These are phyloP conservation scores for Cytospora chrysosperma DNA, from an alignment of 2,329 filamentous ascomycete genomes.

Conservation along the genomic window DNA sequence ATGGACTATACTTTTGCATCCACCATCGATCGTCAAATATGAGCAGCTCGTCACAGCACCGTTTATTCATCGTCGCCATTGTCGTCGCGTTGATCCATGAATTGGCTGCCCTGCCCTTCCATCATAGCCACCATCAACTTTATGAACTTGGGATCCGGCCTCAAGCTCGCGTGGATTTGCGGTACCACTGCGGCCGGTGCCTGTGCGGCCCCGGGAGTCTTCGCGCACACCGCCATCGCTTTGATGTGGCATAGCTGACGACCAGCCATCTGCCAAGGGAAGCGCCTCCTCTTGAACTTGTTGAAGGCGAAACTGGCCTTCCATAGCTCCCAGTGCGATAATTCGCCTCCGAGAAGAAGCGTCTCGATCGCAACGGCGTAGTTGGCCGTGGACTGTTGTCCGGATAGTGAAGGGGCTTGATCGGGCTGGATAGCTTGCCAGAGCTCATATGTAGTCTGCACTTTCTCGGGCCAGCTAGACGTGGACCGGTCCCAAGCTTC, in stretches of 20 bases:
- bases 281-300: slow-evolving; percentile 29
- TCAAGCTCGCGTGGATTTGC: slow-evolving; percentile 36
- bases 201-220: slow-evolving; percentile 22
- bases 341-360: slow-evolving; percentile 31
- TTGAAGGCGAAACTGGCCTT: slow-evolving; percentile 51
- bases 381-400: slow-evolving; percentile 14
- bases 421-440: slow-evolving; percentile 46
- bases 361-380: slow-evolving; percentile 31
- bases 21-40: not conserved
- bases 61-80: slow-evolving; percentile 16
- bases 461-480: slow-evolving; percentile 29
- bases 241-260: slow-evolving; percentile 51
- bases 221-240: slow-evolving; percentile 29
- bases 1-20: not conserved
- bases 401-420: slow-evolving; percentile 5
- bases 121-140: slow-evolving; percentile 24
- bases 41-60: not conserved
- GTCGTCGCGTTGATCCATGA: slow-evolving; percentile 20
- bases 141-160: slow-evolving; percentile 36
- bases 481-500: slow-evolving; percentile 35
- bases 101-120: slow-evolving; percentile 14
- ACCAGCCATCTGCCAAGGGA: slow-evolving; percentile 50
- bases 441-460: slow-evolving; percentile 38
- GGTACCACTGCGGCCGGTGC: slow-evolving; percentile 36
- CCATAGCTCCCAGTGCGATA: slow-evolving; percentile 47